Conservation (phyloP, 202 grass and related monocot species). For the Setaria italica region DNA sequence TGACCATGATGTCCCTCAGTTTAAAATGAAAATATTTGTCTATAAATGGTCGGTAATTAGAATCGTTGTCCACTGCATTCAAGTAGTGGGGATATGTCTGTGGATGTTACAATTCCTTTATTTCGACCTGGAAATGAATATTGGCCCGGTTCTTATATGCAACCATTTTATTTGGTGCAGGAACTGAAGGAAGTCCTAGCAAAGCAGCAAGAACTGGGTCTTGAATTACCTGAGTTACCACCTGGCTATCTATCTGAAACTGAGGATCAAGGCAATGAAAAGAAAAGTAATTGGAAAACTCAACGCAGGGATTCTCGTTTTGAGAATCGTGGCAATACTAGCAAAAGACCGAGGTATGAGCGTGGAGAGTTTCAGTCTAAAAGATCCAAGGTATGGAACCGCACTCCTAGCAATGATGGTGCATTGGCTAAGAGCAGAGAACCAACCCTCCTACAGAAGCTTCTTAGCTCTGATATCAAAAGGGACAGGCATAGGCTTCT, state of each 20-base stretch:
- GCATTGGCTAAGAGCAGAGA: constrained; percentile 52
- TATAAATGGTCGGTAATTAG: constrained; percentile 35
- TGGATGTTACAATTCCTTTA: constrained; percentile 22
- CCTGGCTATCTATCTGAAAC: constrained; percentile 71
- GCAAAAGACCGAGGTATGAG: constrained; percentile 65
- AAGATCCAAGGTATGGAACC: constrained; percentile 50
- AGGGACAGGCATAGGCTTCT: constrained; percentile 78
- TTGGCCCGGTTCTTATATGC: constrained; percentile 34
- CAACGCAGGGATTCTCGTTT: constrained; percentile 40
- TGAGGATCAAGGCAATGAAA: constrained; percentile 48
- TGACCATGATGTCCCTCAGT: constrained; percentile 14
- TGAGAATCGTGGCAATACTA: constrained; percentile 48
- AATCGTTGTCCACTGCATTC: not conserved
- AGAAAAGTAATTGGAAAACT: constrained; percentile 46
- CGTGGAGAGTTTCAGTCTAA: constrained; percentile 48
- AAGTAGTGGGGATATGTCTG: constrained; percentile 22
- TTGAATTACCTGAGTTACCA: constrained; percentile 88
- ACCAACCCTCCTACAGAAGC: constrained; percentile 85
- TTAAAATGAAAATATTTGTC: constrained; percentile 15
- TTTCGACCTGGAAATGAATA: constrained; percentile 22
- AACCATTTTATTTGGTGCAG: constrained; percentile 56
- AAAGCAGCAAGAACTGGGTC: constrained; percentile 87
- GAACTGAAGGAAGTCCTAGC: constrained; percentile 88
- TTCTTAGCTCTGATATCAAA: constrained; percentile 77
- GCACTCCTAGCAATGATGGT: constrained; percentile 3